These are phyloP conservation scores for Helotiales sp. DNA, from an alignment of 2,329 filamentous ascomycete species.

Conservation along the genomic window DNA sequence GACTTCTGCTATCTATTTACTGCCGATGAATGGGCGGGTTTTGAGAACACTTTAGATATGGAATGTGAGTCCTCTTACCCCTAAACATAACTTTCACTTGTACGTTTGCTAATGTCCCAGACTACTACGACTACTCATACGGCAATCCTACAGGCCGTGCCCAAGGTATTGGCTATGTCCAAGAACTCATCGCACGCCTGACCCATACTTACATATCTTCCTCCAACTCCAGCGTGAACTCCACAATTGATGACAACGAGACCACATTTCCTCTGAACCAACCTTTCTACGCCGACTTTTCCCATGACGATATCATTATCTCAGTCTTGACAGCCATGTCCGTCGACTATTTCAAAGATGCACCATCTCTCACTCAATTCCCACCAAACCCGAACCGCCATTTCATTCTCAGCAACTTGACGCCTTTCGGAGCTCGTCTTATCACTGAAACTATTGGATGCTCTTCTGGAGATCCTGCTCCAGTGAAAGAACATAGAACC, in stretches of 20 bases:
- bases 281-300: conserved; percentile 80
- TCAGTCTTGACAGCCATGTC: conserved; percentile 58
- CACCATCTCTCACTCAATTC: conserved; percentile 43
- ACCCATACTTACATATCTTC: conserved; percentile 67
- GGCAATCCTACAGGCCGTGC: conserved; percentile 80
- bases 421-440: conserved; percentile 55
- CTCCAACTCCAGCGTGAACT: conserved; percentile 69
- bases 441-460: conserved; percentile 58
- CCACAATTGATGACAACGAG: conserved; percentile 66
- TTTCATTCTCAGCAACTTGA: conserved; percentile 51
- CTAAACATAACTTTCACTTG: neutral
- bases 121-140: conserved; percentile 69
- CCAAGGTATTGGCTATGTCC: conserved; percentile 82
- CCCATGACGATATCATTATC: conserved; percentile 84
- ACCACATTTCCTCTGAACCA: conserved; percentile 70
- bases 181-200: conserved; percentile 80
- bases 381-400: conserved; percentile 45
- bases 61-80: conserved; percentile 45
- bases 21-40: conserved; percentile 53
- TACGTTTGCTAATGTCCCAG: conserved; percentile 11
- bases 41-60: conserved; percentile 53
- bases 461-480: conserved; percentile 38
- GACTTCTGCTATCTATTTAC: conserved; percentile 56
- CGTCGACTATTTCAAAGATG: conserved; percentile 52
- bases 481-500: conserved; percentile 40